These are phyloP conservation scores for Halenospora varia DNA, from an alignment of 495 filamentous ascomycete genomes.

Conservation along the genomic window DNA sequence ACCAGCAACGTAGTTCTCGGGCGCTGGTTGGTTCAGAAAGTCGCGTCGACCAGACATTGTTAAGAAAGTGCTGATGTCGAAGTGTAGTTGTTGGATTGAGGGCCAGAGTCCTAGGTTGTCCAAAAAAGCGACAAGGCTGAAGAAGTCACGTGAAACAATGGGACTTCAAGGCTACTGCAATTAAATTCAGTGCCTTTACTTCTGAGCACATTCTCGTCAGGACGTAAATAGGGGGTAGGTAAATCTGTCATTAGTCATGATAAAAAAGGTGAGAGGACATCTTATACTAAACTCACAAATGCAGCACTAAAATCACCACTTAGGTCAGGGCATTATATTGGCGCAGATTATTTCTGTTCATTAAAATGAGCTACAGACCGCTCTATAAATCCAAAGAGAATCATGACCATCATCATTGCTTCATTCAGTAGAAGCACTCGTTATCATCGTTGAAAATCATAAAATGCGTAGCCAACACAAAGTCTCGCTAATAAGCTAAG, in stretches of 20 bases:
- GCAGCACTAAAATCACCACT: too few relatives aligned
- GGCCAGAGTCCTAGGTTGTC: neutral
- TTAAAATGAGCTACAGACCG: too few relatives aligned
- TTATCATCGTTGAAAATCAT: neutral
- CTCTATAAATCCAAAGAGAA: neutral
- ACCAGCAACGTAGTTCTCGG: conserved; percentile 98
- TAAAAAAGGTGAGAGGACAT: too few relatives aligned
- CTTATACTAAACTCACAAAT: too few relatives aligned
- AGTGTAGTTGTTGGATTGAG: neutral
- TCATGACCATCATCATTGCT: neutral
- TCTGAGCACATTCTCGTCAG: too few relatives aligned
- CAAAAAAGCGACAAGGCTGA: neutral
- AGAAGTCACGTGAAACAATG: neutral
- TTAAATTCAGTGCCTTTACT: too few relatives aligned
- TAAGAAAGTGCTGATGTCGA: neutral
- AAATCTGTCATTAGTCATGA: too few relatives aligned
- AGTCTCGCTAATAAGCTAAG: neutral
- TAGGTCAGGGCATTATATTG: too few relatives aligned
- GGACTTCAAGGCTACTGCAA: too few relatives aligned
- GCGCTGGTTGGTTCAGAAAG: conserved; percentile 86
- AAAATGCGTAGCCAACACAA: neutral
- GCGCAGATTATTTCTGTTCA: too few relatives aligned
- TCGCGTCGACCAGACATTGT: conserved; percentile 79
- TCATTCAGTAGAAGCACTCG: neutral
- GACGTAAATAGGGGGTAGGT: too few relatives aligned